phyloP scores from a whole-genome alignment of 768 basidiomycete genomes.

The Boletus insuetus region DNA sequence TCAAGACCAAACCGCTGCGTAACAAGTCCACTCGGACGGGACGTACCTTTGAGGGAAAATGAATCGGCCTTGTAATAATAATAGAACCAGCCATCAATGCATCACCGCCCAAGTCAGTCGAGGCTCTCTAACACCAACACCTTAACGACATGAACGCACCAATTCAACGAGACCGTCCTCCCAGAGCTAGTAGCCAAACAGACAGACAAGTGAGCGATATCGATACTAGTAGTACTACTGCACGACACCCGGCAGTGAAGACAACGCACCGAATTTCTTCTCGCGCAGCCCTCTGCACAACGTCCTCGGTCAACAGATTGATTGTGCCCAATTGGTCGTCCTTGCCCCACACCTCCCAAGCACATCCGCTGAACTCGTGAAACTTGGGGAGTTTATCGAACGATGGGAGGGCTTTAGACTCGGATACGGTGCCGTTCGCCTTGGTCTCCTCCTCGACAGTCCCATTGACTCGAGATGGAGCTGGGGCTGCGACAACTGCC shows the following conservation, averaged over 20 bases:
- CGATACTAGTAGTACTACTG: too few species aligned
- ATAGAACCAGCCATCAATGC: background rate
- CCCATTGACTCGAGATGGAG: background rate
- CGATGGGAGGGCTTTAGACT: conserved; percentile 33
- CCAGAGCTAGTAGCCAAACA: conserved; percentile 39
- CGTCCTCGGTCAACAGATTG: conserved; percentile 59
- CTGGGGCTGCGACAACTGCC: background rate
- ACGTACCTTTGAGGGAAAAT: conserved; percentile 60
- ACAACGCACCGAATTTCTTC: conserved; percentile 56
- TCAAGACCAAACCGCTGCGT: too few species aligned
- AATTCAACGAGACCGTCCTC: conserved; percentile 57
- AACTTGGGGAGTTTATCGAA: conserved; percentile 50
- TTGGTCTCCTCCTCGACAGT: background rate
- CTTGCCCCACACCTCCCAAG: conserved; percentile 66
- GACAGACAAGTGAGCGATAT: background rate
- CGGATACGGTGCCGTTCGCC: conserved; percentile 7
- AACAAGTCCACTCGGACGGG: background rate
- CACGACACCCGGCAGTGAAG: background rate
- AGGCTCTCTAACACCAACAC: background rate
- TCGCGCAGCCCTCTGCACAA: conserved; percentile 54
- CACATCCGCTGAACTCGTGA: conserved; percentile 51
- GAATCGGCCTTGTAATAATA: conserved; percentile 49
- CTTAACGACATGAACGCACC: conserved; percentile 37
- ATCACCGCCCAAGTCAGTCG: background rate
- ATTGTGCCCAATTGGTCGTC: conserved; percentile 67